Conservation (phyloP, 2,329 filamentous ascomycete species). For the Pezicula radicicola region DNA sequence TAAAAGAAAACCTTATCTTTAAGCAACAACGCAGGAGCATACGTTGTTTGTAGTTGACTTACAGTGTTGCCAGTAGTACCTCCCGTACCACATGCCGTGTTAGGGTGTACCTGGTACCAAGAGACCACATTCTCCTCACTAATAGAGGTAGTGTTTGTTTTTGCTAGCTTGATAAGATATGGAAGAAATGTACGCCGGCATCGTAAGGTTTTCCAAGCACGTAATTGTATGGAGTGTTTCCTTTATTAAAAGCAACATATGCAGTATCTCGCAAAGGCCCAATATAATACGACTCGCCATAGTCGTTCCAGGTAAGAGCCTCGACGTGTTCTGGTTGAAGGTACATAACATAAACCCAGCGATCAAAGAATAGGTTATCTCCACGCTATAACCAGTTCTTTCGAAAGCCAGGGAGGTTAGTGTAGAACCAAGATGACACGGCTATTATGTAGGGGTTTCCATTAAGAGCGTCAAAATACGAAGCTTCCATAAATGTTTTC, state of each 20-base stretch:
- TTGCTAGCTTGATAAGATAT: background rate
- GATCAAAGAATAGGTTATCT: conserved; percentile 55
- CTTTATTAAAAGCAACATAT: background rate
- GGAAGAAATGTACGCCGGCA: conserved; percentile 35
- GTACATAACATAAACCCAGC: conserved; percentile 44
- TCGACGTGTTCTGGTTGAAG: conserved; percentile 40
- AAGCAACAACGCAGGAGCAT: conserved; percentile 8
- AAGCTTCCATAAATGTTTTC: background rate
- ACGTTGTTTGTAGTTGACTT: conserved; percentile 16
- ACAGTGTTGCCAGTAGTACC: conserved; percentile 30
- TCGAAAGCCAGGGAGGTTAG: conserved; percentile 36
- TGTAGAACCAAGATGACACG: conserved; percentile 54
- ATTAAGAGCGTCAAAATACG: conserved; percentile 1
- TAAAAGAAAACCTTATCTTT: conserved; percentile 26
- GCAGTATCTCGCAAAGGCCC: conserved; percentile 35
- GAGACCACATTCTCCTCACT: conserved; percentile 25
- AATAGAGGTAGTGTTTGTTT: conserved; percentile 19
- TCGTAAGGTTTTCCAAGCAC: conserved; percentile 42
- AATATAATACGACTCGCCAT: conserved; percentile 47
- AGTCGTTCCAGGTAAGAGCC: too few species aligned
- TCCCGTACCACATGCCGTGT: conserved; percentile 20
- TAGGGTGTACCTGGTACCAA: conserved; percentile 32
- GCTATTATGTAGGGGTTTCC: conserved; percentile 24
- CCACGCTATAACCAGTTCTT: conserved; percentile 60
- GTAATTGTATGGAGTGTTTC: conserved; percentile 36